Conservation (phyloP, 768 basidiomycete genomes). For the Naganishia antarctica region DNA sequence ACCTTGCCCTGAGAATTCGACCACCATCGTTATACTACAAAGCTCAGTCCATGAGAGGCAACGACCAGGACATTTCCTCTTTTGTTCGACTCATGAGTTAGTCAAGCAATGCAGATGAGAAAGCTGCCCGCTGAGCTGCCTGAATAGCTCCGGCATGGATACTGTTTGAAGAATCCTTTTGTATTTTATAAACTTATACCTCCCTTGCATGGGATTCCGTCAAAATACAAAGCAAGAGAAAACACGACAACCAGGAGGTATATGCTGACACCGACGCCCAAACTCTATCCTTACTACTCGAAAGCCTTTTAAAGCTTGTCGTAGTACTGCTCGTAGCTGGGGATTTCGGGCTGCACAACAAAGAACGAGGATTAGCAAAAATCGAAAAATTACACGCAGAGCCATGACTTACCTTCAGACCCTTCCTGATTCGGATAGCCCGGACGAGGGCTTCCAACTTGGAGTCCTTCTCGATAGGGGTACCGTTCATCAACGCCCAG, state of each 20-base stretch:
- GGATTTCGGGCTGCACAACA: constrained; percentile 68
- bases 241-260: constrained; percentile 19
- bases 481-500: constrained; percentile 62
- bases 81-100: too few species aligned
- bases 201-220: constrained; percentile 18
- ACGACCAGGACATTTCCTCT: too few species aligned
- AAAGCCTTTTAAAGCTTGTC: constrained; percentile 65
- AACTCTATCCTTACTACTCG: constrained; percentile 12
- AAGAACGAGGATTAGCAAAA: constrained; percentile 20
- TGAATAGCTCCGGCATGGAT: not conserved
- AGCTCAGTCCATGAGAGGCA: too few species aligned
- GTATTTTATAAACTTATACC: constrained; percentile 20
- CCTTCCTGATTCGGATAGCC: constrained; percentile 82
- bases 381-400: not conserved
- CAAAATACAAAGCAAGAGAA: constrained; percentile 23
- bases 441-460: constrained; percentile 82
- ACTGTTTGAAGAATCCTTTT: constrained; percentile 14
- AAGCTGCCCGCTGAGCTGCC: too few species aligned
- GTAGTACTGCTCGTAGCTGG: constrained; percentile 77
- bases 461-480: constrained; percentile 78
- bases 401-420: constrained; percentile 67
- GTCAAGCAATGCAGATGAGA: too few species aligned
- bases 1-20: not conserved
- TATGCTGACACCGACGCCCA: constrained; percentile 12
- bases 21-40: too few species aligned